Conservation (phyloP, 2,329 filamentous ascomycete species). For the Coleophoma cylindrospora region DNA sequence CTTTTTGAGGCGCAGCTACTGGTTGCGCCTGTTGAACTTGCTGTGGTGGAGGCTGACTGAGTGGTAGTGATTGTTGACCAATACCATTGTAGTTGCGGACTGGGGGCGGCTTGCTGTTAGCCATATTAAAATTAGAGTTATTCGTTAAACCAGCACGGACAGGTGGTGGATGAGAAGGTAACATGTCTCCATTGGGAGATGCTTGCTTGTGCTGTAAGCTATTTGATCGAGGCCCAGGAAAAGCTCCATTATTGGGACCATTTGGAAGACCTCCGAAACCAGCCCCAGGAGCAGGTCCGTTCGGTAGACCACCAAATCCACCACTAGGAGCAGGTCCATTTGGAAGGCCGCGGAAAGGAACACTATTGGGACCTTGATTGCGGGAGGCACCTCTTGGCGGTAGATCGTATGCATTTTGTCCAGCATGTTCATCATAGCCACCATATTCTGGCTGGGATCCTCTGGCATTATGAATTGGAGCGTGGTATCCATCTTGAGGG, state of each 20-base stretch:
- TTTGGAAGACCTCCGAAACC: conserved; percentile 8
- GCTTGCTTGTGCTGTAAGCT: conserved; percentile 12
- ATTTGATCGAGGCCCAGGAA: conserved; percentile 12
- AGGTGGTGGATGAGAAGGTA: conserved; percentile 57
- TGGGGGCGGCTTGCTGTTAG: conserved; percentile 53
- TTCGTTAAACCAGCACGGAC: conserved; percentile 58
- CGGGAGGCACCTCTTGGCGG: conserved; percentile 20
- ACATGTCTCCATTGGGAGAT: conserved; percentile 25
- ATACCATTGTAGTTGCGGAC: conserved; percentile 28
- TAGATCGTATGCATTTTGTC: conserved; percentile 16
- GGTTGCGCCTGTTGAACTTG: conserved; percentile 5
- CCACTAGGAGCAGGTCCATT: conserved; percentile 7
- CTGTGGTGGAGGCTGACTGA: too few species aligned
- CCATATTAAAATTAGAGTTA: conserved; percentile 46
- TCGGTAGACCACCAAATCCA: conserved; percentile 12
- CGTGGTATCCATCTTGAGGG: conserved; percentile 14
- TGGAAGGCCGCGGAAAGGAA: conserved; percentile 7
- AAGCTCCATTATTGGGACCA: conserved; percentile 7
- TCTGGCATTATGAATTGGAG: conserved; percentile 2
- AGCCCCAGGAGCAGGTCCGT: conserved; percentile 7
- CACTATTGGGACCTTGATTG: background rate
- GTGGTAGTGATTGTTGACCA: background rate
- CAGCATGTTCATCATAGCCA: conserved; percentile 12
- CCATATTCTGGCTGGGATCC: conserved; percentile 5
- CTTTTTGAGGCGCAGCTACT: conserved; percentile 2